Evolutionary conservation across 2,329 filamentous ascomycete genomes (phyloP), one percentile per base, ranked within the genome.

Genomic region (Aspergillus costaricaensis): DNA sequence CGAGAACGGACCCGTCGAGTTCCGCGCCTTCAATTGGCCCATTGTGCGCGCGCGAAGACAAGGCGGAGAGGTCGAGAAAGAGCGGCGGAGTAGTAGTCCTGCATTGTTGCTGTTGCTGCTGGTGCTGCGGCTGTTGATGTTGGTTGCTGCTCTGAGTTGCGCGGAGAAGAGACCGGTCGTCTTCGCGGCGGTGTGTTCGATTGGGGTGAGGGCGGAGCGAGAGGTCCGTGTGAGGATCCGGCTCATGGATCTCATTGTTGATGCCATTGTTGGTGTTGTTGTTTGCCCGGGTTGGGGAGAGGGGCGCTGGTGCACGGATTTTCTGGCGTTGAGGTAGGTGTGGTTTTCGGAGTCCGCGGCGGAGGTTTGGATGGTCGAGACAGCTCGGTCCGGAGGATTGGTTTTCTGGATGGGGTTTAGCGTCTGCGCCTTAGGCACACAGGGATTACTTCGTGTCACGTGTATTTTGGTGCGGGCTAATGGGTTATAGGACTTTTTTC

Each of bases 1-100:
- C 57, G 93, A 96, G 81, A 99, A 98, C 30, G 95, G 95, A 2
- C 77, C 77, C 27, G 74, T 79, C 5, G 73, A 69, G 61, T 74
- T 69, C 36, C 77, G 76, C 49, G 76, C 71, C 43, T 73, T 72
- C 58, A 79, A 61, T 64, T 79, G 76, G 55, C 74, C 73, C 68
- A 79, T 76, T 36, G 77, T 79, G 64, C 74, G 76, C 5, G 68
- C 66, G 14, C 63, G 61, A 15, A 65, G 48, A 25, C 66, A 66
- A 48, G 61, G 50, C 1, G 67, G 54, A 4, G 68, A 75, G 1
- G 72, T 75, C 0, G 73, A 73, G 61, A 77, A 77, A 1, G 56
- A 15, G 49, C 61, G 62, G 51, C 57, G 7, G 57, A 39, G 5
- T 50, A 39, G 5, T 47, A 27, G 25, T 27, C 8, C 15, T 41